Evolutionary conservation across 352 stramenopile genomes (phyloP), one percentile per base, ranked within the genome.

Genomic region (Phytophthora multivora): DNA sequence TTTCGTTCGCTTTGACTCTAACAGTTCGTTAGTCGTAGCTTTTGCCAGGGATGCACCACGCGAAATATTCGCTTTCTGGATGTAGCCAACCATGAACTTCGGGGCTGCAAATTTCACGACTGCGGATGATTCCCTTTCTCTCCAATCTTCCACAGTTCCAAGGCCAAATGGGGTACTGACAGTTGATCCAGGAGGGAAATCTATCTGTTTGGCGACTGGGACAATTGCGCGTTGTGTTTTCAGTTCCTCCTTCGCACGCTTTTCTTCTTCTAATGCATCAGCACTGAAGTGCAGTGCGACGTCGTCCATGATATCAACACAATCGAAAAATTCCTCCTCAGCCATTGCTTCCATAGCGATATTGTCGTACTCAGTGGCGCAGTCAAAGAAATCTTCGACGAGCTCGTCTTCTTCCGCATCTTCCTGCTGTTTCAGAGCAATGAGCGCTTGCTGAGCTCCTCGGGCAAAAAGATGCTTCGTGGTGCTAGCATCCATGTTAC

Each of bases 241-340:
- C 8, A 23, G 21, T 1, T 70, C 15, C 15, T 66, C 42, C 13
- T 71, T 25, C 18, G 51, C 26, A 9, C 19, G 26, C 3, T 65
- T 65, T 50, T 73, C 62, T 48, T 73, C 41, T 26, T 67, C 43
- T 10, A 57, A 25, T 5, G 41, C 39, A 5, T 64, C 42, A 12
- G 61, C 46, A 23, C 59, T 65, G 39, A 93, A 90, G 36, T 81
- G 69, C 18, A 47, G 39, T 5, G 78, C 63, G 2, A 94, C 76
- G 8, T 80, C 70, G 23, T 90, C 68, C 38, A 80, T 79, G 10
- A 92, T 58, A 45, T 91, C 79, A 6, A 93, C 47, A 50, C 87
- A 94, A 48, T 96, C 87, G 39, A 91, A 96, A 57, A 92, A 96
- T 35, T 93, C 80, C 25, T 96, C 87, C 68, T 96, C 87, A 0